Evolutionary conservation across 345 rosid species (phyloP), one percentile per base, ranked within the genome.

Genomic region (Lepidium africanum): DNA sequence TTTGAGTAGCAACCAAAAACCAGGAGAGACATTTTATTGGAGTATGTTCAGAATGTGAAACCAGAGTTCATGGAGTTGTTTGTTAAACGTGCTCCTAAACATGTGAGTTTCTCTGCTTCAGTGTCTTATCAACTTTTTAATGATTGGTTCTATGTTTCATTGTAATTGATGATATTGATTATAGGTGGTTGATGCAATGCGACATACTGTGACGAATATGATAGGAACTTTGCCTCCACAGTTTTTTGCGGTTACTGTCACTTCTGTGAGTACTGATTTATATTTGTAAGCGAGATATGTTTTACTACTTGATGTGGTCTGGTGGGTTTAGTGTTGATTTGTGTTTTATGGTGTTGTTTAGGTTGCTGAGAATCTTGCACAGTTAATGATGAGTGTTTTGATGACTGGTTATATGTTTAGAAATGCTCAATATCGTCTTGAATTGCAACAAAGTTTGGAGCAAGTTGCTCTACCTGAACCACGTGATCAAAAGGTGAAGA

Each of bases 311-410:
- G 41, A 55, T 17, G n/a, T 47, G 27, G 30, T 43, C 64, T 5
- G 47, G 51, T 49, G 58, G 61, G 19, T 11, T 56, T 56, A 67
- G 48, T 66, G 12, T 17, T 66, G 52, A 43, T 54, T 46, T 19
- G 52, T 2, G n/a, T 1, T 12, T 65, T 50, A 0, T 42, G 19
- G 63, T 67, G 76, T 75, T 67, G 76, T 75, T 71, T 83, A 89
- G 99, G 97, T 94, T 59, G 97, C 97, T 63, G 99, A 94, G 73
- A 91, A 91, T 79, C 97, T 94, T 71, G 96, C 99, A 5, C 97
- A 94, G 81, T 84, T 94, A 35, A 91, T 94, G 99, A 89, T 88
- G 73, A 89, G 97, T 11, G 86, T 94, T 15, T 72, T 94, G 88
- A 89, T 91, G 96, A 94, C 97, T 63, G 99, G 99, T 40, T 94